Conservation (phyloP, 805 yeast species). For the Spathaspora girioi region DNA sequence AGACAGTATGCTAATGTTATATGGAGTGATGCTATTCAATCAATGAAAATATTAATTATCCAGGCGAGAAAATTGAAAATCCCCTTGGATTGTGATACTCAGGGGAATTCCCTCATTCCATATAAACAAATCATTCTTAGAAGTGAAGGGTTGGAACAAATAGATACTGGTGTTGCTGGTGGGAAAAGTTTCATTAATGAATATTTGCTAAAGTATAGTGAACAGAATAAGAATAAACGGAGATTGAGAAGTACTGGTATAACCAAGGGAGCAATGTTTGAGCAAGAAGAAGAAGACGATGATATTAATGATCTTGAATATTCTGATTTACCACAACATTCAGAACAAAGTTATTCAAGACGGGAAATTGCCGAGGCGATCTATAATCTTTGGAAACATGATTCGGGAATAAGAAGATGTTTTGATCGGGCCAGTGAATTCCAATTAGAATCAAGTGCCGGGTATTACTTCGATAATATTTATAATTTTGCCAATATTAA, state of each 20-base stretch:
- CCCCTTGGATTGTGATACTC: constrained; percentile 60
- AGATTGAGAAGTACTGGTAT: constrained; percentile 53
- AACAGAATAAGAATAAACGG: constrained; percentile 49
- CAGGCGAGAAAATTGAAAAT: constrained; percentile 70
- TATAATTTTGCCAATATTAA: constrained; percentile 56
- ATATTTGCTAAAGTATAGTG: constrained; percentile 60
- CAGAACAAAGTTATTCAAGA: constrained; percentile 24
- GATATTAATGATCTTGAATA: constrained; percentile 6
- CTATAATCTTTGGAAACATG: constrained; percentile 61
- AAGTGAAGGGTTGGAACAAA: constrained; percentile 56
- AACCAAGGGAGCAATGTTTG: constrained; percentile 7
- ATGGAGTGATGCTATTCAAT: constrained; percentile 87
- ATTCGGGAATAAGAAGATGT: constrained; percentile 61
- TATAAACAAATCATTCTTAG: constrained; percentile 50
- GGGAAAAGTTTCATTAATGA: constrained; percentile 61
- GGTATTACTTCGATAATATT: constrained; percentile 77
- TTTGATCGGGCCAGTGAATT: constrained; percentile 65
- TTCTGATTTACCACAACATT: not conserved
- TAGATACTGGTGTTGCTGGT: constrained; percentile 61
- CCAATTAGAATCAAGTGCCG: constrained; percentile 80
- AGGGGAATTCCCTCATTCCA: constrained; percentile 40
- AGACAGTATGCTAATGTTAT: constrained; percentile 79
- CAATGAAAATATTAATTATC: constrained; percentile 72
- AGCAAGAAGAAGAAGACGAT: constrained; percentile 1
- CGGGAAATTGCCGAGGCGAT: constrained; percentile 71